A percentile compares a stretch with the other conserved stretches of the same genome.
Conservation (phyloP, 1,139 yeast species). For the Ogataea hybrid region DNA sequence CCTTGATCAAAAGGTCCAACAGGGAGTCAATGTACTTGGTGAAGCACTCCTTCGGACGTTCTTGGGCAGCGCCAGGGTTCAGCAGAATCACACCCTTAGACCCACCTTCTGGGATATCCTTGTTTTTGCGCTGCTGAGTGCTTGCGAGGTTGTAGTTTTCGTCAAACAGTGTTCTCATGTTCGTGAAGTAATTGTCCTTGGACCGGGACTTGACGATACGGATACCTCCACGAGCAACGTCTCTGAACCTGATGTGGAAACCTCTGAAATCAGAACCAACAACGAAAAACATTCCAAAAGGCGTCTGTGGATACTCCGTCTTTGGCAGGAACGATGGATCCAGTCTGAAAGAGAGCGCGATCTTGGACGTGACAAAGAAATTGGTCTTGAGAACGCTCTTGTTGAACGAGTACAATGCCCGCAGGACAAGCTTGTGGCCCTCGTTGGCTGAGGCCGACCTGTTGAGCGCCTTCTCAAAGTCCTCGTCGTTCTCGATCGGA, state of each 20-base stretch:
- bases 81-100: constrained; percentile 94
- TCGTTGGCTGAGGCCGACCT: constrained; percentile 79
- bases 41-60: constrained; percentile 80
- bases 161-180: constrained; percentile 87
- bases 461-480: constrained; percentile 65
- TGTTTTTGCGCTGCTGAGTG: constrained; percentile 95
- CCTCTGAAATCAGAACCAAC: constrained; percentile 98
- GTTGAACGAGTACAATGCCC: constrained; percentile 82
- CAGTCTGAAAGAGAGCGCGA: constrained; percentile 90
- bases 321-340: constrained; percentile 82
- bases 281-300: constrained; percentile 92
- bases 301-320: constrained; percentile 86
- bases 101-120: constrained; percentile 99
- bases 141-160: constrained; percentile 95
- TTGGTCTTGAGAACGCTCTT: constrained; percentile 88
- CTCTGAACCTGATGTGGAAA: constrained; percentile 95
- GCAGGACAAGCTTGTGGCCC: constrained; percentile 75
- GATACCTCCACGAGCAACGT: constrained; percentile 97
- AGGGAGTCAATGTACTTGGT: constrained; percentile 91
- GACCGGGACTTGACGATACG: constrained; percentile 91
- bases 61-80: constrained; percentile 78
- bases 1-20: constrained; percentile 78
- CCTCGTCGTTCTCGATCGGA: constrained; percentile 73
- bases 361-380: constrained; percentile 91
- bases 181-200: constrained; percentile 79